phyloP scores from a whole-genome alignment of 306 rosid species.

The Acmispon strigosus region DNA sequence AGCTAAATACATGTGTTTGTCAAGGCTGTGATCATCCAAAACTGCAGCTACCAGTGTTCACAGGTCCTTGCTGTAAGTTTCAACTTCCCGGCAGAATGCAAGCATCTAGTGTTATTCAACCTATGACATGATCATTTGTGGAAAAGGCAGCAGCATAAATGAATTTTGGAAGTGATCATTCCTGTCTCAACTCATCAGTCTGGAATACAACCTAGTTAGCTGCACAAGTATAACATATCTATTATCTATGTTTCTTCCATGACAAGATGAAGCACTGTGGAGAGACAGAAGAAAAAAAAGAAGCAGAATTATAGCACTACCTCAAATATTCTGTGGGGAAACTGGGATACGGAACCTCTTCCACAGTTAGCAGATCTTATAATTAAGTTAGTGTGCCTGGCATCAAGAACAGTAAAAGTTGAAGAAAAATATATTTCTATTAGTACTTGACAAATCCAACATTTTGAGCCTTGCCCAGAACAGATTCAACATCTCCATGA shows the following conservation, averaged over 20 bases:
- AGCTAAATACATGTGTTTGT: background rate
- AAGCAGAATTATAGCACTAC: background rate
- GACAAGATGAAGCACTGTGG: background rate
- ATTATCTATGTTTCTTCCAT: background rate
- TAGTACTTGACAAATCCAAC: conserved; percentile 68
- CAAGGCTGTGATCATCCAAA: background rate
- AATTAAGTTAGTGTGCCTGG: background rate
- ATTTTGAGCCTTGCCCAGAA: conserved; percentile 71
- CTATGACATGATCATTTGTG: background rate
- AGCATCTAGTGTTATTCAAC: background rate
- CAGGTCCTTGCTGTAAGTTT: background rate
- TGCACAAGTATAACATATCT: conserved; percentile 10
- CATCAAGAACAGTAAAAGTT: conserved; percentile 5
- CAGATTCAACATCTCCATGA: conserved; percentile 53
- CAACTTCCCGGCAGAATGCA: background rate
- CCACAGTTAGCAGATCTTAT: conserved; percentile 15
- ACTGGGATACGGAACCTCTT: conserved; percentile 6
- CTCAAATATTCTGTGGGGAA: background rate
- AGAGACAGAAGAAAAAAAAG: background rate
- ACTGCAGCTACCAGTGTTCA: background rate
- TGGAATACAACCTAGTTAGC: background rate
- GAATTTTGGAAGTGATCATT: background rate
- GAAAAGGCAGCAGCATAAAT: background rate
- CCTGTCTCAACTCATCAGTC: background rate
- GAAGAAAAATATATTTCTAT: conserved; percentile 11